These are phyloP conservation scores for Zancudomyces culisetae DNA, from an alignment of 371 early-diverging fungal genomes.

Conservation along the genomic window DNA sequence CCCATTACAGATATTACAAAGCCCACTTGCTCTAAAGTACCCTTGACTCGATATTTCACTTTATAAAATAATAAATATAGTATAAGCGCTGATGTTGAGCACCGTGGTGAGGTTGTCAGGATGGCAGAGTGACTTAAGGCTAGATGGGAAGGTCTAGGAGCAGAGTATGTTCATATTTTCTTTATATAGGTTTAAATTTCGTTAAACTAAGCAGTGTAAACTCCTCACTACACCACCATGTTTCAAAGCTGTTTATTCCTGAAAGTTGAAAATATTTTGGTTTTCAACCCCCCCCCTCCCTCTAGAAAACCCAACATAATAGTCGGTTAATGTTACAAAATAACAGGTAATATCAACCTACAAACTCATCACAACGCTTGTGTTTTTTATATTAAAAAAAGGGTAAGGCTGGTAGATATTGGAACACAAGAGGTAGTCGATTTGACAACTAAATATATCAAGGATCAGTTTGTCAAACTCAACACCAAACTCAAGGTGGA, in stretches of 20 bases:
- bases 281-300: conserved; percentile 88
- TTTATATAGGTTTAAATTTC: conserved; percentile 67
- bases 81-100: conserved; percentile 54
- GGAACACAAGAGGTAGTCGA: conserved; percentile 67
- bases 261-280: conserved; percentile 85
- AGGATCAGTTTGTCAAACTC: conserved; percentile 68
- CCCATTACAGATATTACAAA: background rate
- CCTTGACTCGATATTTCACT: background rate
- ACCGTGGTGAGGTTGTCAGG: conserved; percentile 62
- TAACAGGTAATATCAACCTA: background rate
- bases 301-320: conserved; percentile 68
- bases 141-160: conserved; percentile 59
- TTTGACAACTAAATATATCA: conserved; percentile 49
- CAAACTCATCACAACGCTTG: conserved; percentile 20
- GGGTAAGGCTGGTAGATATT: conserved; percentile 35
- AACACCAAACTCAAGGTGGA: conserved; percentile 61
- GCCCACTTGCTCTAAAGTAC: background rate
- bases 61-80: conserved; percentile 17
- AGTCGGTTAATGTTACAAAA: conserved; percentile 33
- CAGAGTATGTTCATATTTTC: conserved; percentile 26
- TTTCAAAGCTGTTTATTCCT: conserved; percentile 84
- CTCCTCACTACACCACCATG: conserved; percentile 72
- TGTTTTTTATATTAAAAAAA: conserved; percentile 60
- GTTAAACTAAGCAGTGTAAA: conserved; percentile 49
- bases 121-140: conserved; percentile 76